Conservation (phyloP, 305 asterid genomes). For the Rubia balearica region DNA sequence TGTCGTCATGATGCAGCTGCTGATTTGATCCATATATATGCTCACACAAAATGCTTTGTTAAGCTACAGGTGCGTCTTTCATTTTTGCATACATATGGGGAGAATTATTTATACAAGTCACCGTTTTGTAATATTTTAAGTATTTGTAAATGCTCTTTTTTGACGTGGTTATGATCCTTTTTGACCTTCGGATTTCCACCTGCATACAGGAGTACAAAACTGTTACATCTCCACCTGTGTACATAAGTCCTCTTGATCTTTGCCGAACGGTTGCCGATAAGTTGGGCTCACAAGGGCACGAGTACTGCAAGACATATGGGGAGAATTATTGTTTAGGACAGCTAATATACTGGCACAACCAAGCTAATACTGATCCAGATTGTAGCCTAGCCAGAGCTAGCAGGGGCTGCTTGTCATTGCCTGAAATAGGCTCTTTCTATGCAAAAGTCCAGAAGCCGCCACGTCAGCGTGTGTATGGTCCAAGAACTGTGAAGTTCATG, state of each 20-base stretch:
- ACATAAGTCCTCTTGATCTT: conserved; percentile 89
- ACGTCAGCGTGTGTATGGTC: conserved; percentile 92
- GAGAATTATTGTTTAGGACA: conserved; percentile 94
- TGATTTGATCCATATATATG: conserved; percentile 90
- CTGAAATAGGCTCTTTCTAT: conserved; percentile 87
- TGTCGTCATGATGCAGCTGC: conserved; percentile 99
- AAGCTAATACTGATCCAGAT: conserved; percentile 76
- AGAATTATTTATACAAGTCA: not conserved
- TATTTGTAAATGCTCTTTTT: conserved; percentile 8
- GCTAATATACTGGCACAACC: conserved; percentile 84
- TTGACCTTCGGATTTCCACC: conserved; percentile 16
- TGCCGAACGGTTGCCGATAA: conserved; percentile 83
- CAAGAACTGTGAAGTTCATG: conserved; percentile 80
- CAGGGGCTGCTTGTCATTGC: conserved; percentile 91
- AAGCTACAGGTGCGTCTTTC: conserved; percentile 60
- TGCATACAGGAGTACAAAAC: conserved; percentile 64
- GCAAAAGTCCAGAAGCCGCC: conserved; percentile 89
- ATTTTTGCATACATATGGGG: not conserved
- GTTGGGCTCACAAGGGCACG: conserved; percentile 76
- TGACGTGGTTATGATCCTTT: conserved; percentile 11
- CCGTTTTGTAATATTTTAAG: conserved; percentile 6
- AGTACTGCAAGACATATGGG: conserved; percentile 81
- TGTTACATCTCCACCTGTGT: conserved; percentile 86
- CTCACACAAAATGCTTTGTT: conserved; percentile 74
- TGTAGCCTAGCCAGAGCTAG: conserved; percentile 62